Conservation (phyloP, 2,329 filamentous ascomycete species). For the Chrysosporium keratinophilum region DNA sequence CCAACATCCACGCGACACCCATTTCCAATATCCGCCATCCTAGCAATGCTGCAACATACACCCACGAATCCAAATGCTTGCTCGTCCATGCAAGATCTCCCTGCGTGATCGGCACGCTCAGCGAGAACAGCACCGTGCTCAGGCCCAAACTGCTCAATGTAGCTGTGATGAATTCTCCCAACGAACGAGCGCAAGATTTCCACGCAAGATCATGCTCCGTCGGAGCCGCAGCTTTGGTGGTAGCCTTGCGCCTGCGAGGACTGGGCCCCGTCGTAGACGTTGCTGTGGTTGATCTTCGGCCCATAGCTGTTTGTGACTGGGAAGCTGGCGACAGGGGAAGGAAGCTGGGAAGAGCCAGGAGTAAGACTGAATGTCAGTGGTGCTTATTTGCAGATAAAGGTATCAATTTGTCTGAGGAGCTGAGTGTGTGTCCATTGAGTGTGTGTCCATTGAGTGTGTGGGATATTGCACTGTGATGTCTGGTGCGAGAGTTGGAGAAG, state of each 20-base stretch:
- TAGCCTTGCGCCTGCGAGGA: slow-evolving; percentile 13
- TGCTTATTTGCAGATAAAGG: neutral
- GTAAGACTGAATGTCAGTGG: neutral
- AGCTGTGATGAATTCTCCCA: slow-evolving; percentile 37
- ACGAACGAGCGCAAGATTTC: slow-evolving; percentile 24
- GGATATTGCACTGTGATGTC: neutral
- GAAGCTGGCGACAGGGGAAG: neutral
- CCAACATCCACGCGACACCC: slow-evolving; percentile 59
- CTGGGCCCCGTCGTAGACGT: slow-evolving; percentile 17
- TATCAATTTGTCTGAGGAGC: neutral
- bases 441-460: neutral
- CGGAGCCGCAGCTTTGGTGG: neutral
- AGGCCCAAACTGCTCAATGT: slow-evolving; percentile 50
- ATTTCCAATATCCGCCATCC: slow-evolving; percentile 55
- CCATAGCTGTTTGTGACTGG: slow-evolving; percentile 5
- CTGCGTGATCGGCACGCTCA: slow-evolving; percentile 49
- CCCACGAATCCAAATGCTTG: slow-evolving; percentile 51
- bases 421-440: neutral
- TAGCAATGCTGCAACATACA: slow-evolving; percentile 48
- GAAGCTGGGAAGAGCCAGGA: neutral
- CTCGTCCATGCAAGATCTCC: slow-evolving; percentile 59
- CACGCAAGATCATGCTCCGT: slow-evolving; percentile 13
- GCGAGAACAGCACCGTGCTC: slow-evolving; percentile 54
- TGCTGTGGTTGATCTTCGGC: slow-evolving; percentile 9
- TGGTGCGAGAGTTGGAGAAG: slow-evolving; percentile 8